These are phyloP conservation scores for Drechslera avenae DNA, from an alignment of 2,329 filamentous ascomycete species.

Conservation along the genomic window DNA sequence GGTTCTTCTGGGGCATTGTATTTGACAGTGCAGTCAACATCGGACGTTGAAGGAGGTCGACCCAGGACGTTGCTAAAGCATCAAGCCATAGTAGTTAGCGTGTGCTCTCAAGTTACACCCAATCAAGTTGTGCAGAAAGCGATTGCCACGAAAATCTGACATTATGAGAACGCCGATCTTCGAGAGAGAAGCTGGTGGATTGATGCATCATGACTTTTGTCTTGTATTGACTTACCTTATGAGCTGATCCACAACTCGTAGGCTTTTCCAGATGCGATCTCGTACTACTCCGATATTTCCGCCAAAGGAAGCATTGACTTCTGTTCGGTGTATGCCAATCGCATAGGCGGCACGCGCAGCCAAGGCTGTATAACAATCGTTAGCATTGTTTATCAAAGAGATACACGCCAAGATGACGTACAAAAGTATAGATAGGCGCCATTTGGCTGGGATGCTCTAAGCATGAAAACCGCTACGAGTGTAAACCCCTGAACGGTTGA, in stretches of 20 bases:
- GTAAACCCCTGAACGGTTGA: conserved; percentile 59
- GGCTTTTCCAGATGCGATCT: conserved; percentile 60
- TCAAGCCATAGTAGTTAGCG: background rate
- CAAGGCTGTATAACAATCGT: conserved; percentile 33
- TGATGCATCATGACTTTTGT: too few relatives aligned
- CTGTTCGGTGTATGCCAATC: conserved; percentile 58
- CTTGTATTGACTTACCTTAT: conserved; percentile 31
- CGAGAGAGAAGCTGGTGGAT: too few relatives aligned
- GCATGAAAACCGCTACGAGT: conserved; percentile 59
- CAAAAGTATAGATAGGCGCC: conserved; percentile 60
- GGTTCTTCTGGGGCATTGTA: conserved; percentile 38
- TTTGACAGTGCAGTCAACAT: conserved; percentile 55
- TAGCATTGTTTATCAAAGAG: background rate
- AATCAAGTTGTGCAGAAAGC: background rate
- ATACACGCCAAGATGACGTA: background rate
- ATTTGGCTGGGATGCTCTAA: conserved; percentile 58
- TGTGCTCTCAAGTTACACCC: background rate
- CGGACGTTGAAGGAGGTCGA: conserved; percentile 59
- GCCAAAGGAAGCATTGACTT: conserved; percentile 58
- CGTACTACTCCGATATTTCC: conserved; percentile 49
- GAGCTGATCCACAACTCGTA: conserved; percentile 58
- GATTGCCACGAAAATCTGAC: background rate
- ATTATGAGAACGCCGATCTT: too few relatives aligned
- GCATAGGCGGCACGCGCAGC: conserved; percentile 60
- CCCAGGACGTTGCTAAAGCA: conserved; percentile 53